phyloP scores from a whole-genome alignment of 768 basidiomycete species.

The Mycena olivaceomarginata region DNA sequence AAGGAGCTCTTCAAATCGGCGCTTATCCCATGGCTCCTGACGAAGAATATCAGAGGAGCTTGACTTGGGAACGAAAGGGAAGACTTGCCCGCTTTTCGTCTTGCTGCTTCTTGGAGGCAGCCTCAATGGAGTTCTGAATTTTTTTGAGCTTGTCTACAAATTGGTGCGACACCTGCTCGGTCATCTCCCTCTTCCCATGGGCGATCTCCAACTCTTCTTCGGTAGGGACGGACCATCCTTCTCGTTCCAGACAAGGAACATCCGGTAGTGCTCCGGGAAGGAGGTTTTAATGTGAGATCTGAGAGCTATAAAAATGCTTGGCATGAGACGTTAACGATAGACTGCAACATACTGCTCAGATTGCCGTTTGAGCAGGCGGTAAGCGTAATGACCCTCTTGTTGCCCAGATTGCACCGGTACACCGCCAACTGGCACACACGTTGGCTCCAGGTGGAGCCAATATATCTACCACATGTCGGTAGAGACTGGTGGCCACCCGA shows the following conservation, averaged over 20 bases:
- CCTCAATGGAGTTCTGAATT: background rate
- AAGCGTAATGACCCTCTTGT: background rate
- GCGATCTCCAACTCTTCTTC: background rate
- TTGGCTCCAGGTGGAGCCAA: too few species aligned
- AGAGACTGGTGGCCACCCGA: too few species aligned
- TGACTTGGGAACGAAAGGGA: too few species aligned
- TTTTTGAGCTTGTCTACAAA: background rate
- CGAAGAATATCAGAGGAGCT: background rate
- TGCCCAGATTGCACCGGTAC: background rate
- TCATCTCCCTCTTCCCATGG: background rate
- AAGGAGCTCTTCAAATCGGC: background rate
- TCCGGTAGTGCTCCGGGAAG: background rate
- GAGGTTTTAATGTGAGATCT: background rate
- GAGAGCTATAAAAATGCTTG: background rate
- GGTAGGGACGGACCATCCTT: background rate
- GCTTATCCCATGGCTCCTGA: background rate
- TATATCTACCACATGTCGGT: too few species aligned
- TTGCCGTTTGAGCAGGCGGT: background rate
- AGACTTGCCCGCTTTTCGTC: too few species aligned
- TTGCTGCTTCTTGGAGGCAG: background rate
- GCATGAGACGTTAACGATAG: background rate
- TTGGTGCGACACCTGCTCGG: background rate
- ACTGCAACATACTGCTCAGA: too few species aligned
- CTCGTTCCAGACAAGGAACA: background rate
- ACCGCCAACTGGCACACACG: too few species aligned